phyloP scores from a whole-genome alignment of 208 protist genomes.

The Herpetomonas samuelpessoai region DNA sequence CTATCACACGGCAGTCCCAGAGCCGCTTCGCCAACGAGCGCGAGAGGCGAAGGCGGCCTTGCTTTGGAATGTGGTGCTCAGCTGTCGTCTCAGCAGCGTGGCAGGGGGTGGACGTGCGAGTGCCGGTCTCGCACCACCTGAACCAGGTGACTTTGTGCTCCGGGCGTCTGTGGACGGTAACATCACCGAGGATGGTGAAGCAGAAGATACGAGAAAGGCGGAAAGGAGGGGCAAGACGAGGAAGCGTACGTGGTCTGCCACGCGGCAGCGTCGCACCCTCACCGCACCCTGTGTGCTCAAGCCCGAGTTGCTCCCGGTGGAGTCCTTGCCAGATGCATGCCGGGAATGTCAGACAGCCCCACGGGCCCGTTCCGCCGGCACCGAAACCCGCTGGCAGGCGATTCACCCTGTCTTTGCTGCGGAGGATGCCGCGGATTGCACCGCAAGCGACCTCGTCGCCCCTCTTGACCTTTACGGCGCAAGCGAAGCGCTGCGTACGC shows the following conservation, averaged over 20 bases:
- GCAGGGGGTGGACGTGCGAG: conserved; percentile 17
- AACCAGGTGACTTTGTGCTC: conserved; percentile 63
- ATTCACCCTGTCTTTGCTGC: conserved; percentile 22
- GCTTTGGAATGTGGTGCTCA: conserved; percentile 77
- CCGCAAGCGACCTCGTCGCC: conserved; percentile 24
- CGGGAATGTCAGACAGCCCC: too few species aligned
- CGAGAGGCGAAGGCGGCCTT: conserved; percentile 29
- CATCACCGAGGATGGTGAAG: neutral
- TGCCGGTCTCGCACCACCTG: conserved; percentile 21
- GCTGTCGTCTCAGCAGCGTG: conserved; percentile 40
- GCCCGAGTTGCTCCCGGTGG: too few species aligned
- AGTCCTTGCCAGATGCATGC: too few species aligned
- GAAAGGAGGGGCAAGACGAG: conserved; percentile 12
- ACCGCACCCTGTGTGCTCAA: too few species aligned
- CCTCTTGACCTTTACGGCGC: conserved; percentile 12
- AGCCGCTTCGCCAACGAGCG: conserved; percentile 23
- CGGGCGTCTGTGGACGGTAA: neutral
- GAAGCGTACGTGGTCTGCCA: too few species aligned
- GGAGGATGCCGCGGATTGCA: conserved; percentile 21
- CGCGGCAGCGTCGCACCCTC: too few species aligned
- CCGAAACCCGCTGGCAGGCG: too few species aligned
- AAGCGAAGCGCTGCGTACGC: conserved; percentile 9
- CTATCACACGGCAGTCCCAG: conserved; percentile 39
- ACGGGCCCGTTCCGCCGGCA: too few species aligned
- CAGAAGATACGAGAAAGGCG: conserved; percentile 6